phyloP scores from a whole-genome alignment of 2,329 filamentous ascomycete species.

The Arthrinium phaeospermum region DNA sequence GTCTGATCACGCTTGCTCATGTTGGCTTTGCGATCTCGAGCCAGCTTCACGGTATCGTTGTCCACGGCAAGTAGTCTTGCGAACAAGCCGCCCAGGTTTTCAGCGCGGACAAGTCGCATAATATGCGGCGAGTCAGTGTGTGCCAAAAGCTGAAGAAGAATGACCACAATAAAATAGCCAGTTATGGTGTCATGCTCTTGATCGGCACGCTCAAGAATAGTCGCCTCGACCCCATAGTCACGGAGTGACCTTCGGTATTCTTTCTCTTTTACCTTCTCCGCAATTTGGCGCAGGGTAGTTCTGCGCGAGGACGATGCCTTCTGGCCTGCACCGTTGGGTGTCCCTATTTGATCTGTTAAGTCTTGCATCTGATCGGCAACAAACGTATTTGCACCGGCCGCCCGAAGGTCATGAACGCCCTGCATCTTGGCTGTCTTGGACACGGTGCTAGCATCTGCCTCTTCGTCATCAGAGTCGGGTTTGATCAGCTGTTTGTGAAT shows the following conservation, averaged over 20 bases:
- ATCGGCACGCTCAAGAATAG: slow-evolving; percentile 67
- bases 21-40: slow-evolving; percentile 69
- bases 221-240: slow-evolving; percentile 73
- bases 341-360: slow-evolving; percentile 64
- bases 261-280: slow-evolving; percentile 64
- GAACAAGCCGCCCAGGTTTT: slow-evolving; percentile 62
- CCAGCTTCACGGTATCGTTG: slow-evolving; percentile 64
- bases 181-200: slow-evolving; percentile 65
- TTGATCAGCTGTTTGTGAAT: slow-evolving; percentile 32
- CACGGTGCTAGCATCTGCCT: slow-evolving; percentile 47
- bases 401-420: slow-evolving; percentile 69
- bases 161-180: slow-evolving; percentile 68
- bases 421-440: slow-evolving; percentile 57
- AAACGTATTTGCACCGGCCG: slow-evolving; percentile 70
- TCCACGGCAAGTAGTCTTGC: slow-evolving; percentile 57
- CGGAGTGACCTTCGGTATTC: slow-evolving; percentile 73
- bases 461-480: slow-evolving; percentile 45
- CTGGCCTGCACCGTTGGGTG: slow-evolving; percentile 41
- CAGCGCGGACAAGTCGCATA: slow-evolving; percentile 60
- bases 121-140: slow-evolving; percentile 66
- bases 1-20: slow-evolving; percentile 69
- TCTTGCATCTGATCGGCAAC: slow-evolving; percentile 71
- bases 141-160: slow-evolving; percentile 66
- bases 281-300: slow-evolving; percentile 64
- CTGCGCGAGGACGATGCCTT: slow-evolving; percentile 59